phyloP scores from a whole-genome alignment of 140 eudicot species.

The Bidens hawaiensis region DNA sequence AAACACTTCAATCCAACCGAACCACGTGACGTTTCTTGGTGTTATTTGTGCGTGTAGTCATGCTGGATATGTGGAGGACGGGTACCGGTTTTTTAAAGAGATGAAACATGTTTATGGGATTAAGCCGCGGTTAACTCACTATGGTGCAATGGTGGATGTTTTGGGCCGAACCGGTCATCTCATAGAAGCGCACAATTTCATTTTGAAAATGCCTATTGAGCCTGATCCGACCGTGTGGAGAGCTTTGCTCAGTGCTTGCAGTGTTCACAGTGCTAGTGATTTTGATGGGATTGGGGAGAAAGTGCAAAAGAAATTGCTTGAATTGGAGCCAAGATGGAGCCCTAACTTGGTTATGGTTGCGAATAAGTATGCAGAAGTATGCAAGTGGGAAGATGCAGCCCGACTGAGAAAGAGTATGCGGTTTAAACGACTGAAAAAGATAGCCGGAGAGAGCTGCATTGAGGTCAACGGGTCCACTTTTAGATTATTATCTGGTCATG shows the following conservation, averaged over 20 bases:
- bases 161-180: slow-evolving; percentile 59
- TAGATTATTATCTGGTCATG: slow-evolving; percentile 54
- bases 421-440: slow-evolving; percentile 45
- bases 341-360: slow-evolving; percentile 72
- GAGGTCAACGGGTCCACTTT: slow-evolving; percentile 47
- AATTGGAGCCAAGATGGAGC: slow-evolving; percentile 65
- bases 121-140: slow-evolving; percentile 58
- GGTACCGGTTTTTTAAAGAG: slow-evolving; percentile 39
- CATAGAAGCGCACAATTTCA: slow-evolving; percentile 54
- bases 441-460: slow-evolving; percentile 59
- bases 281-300: slow-evolving; percentile 38
- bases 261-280: slow-evolving; percentile 45
- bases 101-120: slow-evolving; percentile 51
- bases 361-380: slow-evolving; percentile 59
- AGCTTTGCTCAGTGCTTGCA: slow-evolving; percentile 54
- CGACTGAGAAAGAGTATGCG: slow-evolving; percentile 48
- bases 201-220: slow-evolving; percentile 46
- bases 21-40: slow-evolving; percentile 73
- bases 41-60: slow-evolving; percentile 80
- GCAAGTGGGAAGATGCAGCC: slow-evolving; percentile 61
- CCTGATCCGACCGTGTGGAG: slow-evolving; percentile 71
- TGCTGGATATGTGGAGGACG: slow-evolving; percentile 69
- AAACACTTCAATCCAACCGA: slow-evolving; percentile 36
- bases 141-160: slow-evolving; percentile 80
- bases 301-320: slow-evolving; percentile 40